Evolutionary conservation across 495 filamentous ascomycete genomes (phyloP).

Genomic region (Xylaria telfairii): DNA sequence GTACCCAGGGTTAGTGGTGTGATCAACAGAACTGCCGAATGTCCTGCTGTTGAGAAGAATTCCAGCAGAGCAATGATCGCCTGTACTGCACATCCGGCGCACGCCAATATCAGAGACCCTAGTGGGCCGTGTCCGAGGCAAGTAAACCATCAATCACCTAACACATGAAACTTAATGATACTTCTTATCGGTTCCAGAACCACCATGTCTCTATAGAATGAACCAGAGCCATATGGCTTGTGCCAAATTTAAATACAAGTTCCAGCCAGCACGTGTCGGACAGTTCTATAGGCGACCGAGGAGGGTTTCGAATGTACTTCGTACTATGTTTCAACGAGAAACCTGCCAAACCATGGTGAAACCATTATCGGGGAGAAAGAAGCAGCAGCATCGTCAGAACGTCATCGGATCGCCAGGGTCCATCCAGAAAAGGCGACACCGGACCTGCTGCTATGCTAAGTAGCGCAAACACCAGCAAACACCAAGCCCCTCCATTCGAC

Average conservation of each 20-base stretch:
- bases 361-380: not conserved
- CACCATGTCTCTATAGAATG: not conserved
- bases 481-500: not conserved
- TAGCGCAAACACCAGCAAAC: constrained; percentile 12
- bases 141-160: not conserved
- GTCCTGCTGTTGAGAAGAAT: not conserved
- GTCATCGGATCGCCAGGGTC: constrained; percentile 5
- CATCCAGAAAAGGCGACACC: not conserved
- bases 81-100: not conserved
- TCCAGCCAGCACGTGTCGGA: not conserved
- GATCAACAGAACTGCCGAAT: constrained; percentile 17
- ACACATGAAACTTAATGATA: not conserved
- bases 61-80: constrained; percentile 15
- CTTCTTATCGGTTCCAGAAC: not conserved
- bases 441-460: too few species aligned
- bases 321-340: not conserved
- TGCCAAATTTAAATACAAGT: not conserved
- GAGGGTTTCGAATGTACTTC: not conserved
- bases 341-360: constrained; percentile 17
- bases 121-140: not conserved
- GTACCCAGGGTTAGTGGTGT: not conserved
- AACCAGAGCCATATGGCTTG: not conserved
- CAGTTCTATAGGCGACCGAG: not conserved
- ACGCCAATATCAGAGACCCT: not conserved
- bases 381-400: not conserved